A percentile compares a stretch with the other conserved stretches of the same genome.
Evolutionary conservation across 345 rosid species (phyloP).

Genomic region (Linum trigynum): DNA sequence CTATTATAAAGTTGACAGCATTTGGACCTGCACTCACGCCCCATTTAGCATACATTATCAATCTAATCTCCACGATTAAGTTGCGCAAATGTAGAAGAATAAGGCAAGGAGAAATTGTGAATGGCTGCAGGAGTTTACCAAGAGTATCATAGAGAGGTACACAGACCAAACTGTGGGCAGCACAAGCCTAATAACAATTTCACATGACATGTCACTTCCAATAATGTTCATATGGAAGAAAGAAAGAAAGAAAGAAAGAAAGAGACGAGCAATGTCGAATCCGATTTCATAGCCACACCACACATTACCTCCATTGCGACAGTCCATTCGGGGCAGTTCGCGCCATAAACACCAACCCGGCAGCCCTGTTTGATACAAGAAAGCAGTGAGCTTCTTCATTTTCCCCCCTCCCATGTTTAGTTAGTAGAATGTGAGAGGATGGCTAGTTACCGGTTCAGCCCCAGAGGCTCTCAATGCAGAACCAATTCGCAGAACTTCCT

Average conservation of each 20-base stretch:
- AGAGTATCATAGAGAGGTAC: constrained; percentile 96
- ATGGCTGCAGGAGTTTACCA: constrained; percentile 37
- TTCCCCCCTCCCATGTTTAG: too few relatives aligned
- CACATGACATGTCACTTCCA: background rate
- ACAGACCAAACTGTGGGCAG: constrained; percentile 66
- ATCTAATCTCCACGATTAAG: background rate
- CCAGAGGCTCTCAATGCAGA: constrained; percentile 76
- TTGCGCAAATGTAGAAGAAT: too few relatives aligned
- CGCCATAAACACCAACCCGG: constrained; percentile 82
- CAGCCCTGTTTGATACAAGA: constrained; percentile 38
- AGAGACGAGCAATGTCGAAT: too few relatives aligned
- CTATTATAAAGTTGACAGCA: constrained; percentile 74
- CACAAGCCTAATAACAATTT: constrained; percentile 54
- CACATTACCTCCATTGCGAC: constrained; percentile 77
- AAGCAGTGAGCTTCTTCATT: too few relatives aligned
- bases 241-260: too few relatives aligned
- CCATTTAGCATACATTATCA: background rate
- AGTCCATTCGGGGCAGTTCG: constrained; percentile 94
- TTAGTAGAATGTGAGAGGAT: too few relatives aligned
- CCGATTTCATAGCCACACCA: background rate
- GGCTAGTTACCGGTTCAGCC: constrained; percentile 65
- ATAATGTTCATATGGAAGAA: background rate
- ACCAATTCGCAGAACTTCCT: constrained; percentile 67
- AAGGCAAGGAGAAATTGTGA: background rate
- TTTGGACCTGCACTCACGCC: constrained; percentile 46